These are phyloP conservation scores for Sergeia podlipaevii DNA, from an alignment of 208 protist species.

Conservation along the genomic window DNA sequence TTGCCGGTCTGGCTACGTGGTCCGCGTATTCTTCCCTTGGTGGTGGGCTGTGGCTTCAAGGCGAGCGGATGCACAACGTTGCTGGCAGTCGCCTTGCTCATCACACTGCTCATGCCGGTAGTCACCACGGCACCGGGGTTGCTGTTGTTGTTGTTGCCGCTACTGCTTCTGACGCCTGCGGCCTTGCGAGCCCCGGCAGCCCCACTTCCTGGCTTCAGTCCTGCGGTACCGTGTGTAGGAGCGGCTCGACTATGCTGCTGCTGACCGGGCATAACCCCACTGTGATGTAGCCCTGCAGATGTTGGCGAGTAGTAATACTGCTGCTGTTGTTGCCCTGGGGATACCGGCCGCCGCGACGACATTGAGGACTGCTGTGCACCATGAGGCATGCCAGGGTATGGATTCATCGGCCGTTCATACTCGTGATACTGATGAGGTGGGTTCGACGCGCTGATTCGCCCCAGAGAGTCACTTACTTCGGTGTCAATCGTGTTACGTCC, in stretches of 20 bases:
- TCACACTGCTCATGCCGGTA: not conserved
- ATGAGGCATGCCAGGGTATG: constrained; percentile 17
- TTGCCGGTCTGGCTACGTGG: constrained; percentile 54
- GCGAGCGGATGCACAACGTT: constrained; percentile 21
- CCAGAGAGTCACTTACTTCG: constrained; percentile 70
- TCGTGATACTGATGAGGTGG: constrained; percentile 21
- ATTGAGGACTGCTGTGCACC: constrained; percentile 1
- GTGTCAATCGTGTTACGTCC: constrained; percentile 81
- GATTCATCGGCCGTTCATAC: constrained; percentile 34
- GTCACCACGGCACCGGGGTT: not conserved
- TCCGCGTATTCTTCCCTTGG: constrained; percentile 23
- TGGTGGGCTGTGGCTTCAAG: constrained; percentile 34
- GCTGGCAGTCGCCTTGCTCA: constrained; percentile 3
- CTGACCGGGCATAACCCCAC: constrained; percentile 15
- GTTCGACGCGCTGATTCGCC: constrained; percentile 13
- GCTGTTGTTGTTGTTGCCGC: constrained; percentile 5
- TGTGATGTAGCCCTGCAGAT: constrained; percentile 16
- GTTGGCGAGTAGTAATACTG: constrained; percentile 11
- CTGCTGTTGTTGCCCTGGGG: constrained; percentile 7
- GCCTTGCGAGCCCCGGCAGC: constrained; percentile 18
- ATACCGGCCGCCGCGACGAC: no score
- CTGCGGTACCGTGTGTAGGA: not conserved
- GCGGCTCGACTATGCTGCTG: not conserved
- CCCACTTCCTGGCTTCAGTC: constrained; percentile 13
- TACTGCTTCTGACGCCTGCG: not conserved